Evolutionary conservation across 768 basidiomycete species (phyloP), one percentile per base, ranked within the genome.

Genomic region (Kwoniella dejecticola): DNA sequence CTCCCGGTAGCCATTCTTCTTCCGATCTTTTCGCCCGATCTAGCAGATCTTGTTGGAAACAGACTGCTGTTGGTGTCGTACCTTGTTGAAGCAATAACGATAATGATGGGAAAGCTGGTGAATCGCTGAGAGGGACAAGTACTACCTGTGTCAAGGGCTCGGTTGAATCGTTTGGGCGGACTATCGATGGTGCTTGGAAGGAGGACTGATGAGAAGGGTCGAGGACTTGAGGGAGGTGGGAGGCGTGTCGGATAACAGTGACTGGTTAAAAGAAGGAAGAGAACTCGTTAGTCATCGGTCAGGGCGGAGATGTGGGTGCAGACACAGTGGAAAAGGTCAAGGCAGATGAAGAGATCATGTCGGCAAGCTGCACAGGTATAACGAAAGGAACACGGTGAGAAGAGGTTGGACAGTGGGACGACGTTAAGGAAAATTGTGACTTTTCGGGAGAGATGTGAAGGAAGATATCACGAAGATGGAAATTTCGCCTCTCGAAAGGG

Each of bases 21-120:
- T 77, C 77, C 0, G 75, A 72, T 31, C 72, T 54, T 36, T 66
- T 63, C 10, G 74, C 77, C 29, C 77, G 64, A 13, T 78, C 75
- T 19, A 78, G 66, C 17, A 77, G 30, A 62, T 77, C 77, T 52
- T 78, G 75, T 49, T 78, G 77, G 62, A 78, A 78, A 55, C 77
- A 78, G 17, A 78, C 75, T 21, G 77, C 77, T 10, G 75, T 69
- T 0, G 77, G 73, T 0, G 77, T 76, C 2, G 75, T 77, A 17
- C 75, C 76, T 46, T 77, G 74, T 7, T 72, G 41, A 2, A 78
- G 52, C 5, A 78, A 65, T 7, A 77, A 59, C 13, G 76, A 75
- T 36, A 78, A 65, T 0, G 75, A 76, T 3, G 77, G 77, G 27
- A 78, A 62, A 21, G 75, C 67, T 0, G 74, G 76, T 10, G 72